Evolutionary conservation across 2,329 filamentous ascomycete species (phyloP).

Genomic region (Talaromyces sp.): DNA sequence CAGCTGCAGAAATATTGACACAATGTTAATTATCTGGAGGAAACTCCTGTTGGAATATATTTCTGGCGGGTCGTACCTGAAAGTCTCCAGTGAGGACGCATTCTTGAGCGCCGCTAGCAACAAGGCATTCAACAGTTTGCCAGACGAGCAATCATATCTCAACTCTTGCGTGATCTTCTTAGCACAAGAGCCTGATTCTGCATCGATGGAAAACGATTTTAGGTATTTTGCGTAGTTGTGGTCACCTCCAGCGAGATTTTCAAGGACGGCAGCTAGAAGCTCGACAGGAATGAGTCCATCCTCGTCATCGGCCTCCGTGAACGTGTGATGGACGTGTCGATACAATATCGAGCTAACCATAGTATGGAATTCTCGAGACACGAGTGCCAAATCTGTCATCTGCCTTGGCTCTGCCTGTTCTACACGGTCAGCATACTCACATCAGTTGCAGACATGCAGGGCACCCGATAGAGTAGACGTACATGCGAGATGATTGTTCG

Average conservation of each 20-base stretch:
- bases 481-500: slow-evolving; percentile 26
- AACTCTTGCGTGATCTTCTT: slow-evolving; percentile 51
- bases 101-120: slow-evolving; percentile 53
- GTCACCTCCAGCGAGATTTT: slow-evolving; percentile 58
- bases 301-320: slow-evolving; percentile 54
- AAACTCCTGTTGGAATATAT: neutral
- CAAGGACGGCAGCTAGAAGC: slow-evolving; percentile 51
- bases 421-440: slow-evolving; percentile 37
- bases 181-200: slow-evolving; percentile 45
- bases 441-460: neutral
- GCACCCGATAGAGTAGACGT: slow-evolving; percentile 32
- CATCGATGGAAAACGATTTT: slow-evolving; percentile 52
- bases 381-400: slow-evolving; percentile 46
- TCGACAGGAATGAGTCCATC: slow-evolving; percentile 51
- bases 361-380: slow-evolving; percentile 53
- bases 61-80: slow-evolving; percentile 39
- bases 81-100: slow-evolving; percentile 50
- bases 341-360: slow-evolving; percentile 56
- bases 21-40: neutral
- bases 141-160: slow-evolving; percentile 50
- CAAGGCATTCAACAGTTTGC: slow-evolving; percentile 60
- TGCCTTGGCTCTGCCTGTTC: slow-evolving; percentile 23
- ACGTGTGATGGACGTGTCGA: slow-evolving; percentile 55
- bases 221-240: slow-evolving; percentile 58
- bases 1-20: slow-evolving; percentile 38